These are phyloP conservation scores for Neurospora tetrasperma DNA, from an alignment of 495 filamentous ascomycete species.

Conservation along the genomic window DNA sequence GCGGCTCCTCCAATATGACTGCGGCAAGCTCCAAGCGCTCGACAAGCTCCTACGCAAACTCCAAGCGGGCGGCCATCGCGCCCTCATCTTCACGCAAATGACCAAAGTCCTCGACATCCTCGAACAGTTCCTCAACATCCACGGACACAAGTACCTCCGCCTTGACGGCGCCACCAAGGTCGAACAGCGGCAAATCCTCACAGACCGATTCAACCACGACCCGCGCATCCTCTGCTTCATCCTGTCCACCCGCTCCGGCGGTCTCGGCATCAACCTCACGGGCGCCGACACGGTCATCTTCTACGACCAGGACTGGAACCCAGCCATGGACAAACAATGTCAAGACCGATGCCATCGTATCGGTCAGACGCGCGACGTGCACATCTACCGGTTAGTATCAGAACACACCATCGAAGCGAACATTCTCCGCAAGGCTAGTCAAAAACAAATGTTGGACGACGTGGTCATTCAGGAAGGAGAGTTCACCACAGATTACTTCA, in stretches of 20 bases:
- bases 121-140: conserved; percentile 96
- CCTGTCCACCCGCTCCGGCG: conserved; percentile 86
- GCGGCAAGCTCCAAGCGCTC: conserved; percentile 89
- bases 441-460: conserved; percentile 96
- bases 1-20: conserved; percentile 91
- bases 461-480: conserved; percentile 97
- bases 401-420: conserved; percentile 99
- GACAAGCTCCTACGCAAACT: conserved; percentile 78
- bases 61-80: conserved; percentile 83
- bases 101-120: conserved; percentile 96
- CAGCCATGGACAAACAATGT: conserved; percentile 99
- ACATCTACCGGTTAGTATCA: conserved; percentile 94
- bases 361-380: conserved; percentile 94
- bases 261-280: conserved; percentile 91
- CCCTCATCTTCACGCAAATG: conserved; percentile 98
- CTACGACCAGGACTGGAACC: conserved; percentile 99
- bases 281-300: conserved; percentile 98
- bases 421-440: conserved; percentile 89
- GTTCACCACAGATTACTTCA: conserved; percentile 97
- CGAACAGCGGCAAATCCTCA: conserved; percentile 89
- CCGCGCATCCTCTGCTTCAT: conserved; percentile 88
- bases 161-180: conserved; percentile 92
- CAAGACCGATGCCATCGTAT: conserved; percentile 97
- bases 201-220: conserved; percentile 95
- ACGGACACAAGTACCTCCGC: conserved; percentile 83